Conservation (phyloP, 2,329 filamentous ascomycete genomes). For the Apiospora sp. region DNA sequence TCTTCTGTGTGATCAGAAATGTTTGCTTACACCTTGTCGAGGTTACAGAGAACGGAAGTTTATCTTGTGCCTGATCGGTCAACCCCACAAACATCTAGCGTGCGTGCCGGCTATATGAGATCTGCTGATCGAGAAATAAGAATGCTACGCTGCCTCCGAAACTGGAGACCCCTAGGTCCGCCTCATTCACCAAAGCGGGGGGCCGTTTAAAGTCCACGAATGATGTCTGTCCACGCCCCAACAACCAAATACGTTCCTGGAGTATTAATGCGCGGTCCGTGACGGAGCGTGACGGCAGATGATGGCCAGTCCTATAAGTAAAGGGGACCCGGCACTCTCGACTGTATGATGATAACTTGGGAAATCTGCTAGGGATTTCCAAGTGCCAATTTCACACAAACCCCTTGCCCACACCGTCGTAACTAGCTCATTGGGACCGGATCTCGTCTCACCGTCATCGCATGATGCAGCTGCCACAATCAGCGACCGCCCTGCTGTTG, state of each 20-base stretch:
- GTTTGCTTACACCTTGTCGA: constrained; percentile 2
- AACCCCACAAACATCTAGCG: constrained; percentile 15
- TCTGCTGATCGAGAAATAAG: constrained; percentile 3
- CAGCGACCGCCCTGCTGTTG: constrained; percentile 29
- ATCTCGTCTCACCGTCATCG: background rate
- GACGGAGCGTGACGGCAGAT: background rate
- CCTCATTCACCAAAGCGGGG: constrained; percentile 14
- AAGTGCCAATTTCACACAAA: background rate
- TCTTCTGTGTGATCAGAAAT: background rate
- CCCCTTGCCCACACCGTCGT: background rate
- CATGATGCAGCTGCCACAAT: constrained; percentile 3
- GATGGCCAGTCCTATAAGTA: background rate
- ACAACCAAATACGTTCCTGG: background rate
- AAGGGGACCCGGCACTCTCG: background rate
- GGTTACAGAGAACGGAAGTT: background rate
- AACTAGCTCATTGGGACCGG: background rate
- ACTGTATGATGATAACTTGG: background rate
- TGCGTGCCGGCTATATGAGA: constrained; percentile 21
- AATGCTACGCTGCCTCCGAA: constrained; percentile 19
- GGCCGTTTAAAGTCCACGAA: constrained; percentile 10
- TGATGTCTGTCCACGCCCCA: background rate
- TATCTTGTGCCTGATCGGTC: background rate
- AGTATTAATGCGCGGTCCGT: background rate
- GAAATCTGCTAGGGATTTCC: background rate
- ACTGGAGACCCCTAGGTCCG: constrained; percentile 9